Evolutionary conservation across 495 filamentous ascomycete species (phyloP), one percentile per base, ranked within the genome.

Genomic region (Endocarpon pusillum): DNA sequence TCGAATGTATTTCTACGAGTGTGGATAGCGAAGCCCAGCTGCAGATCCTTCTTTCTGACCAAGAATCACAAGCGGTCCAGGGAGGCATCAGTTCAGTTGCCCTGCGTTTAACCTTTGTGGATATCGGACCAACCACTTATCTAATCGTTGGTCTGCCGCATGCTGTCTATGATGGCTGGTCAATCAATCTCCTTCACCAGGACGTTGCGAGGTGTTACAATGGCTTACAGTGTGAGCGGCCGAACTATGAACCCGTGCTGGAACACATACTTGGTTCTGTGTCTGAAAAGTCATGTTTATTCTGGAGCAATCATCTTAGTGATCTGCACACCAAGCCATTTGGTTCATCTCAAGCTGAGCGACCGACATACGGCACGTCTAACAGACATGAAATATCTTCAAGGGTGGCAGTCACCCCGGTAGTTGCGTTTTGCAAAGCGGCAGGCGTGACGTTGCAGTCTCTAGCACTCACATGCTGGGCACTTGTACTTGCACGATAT

Each of bases 101-200:
- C 3, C 35, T 58, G 11, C 42, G 45, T 11, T 32, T 58, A 1
- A 59, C 36, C 6, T 39, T 60, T 17, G 42, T 51, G 4, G 38
- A 39, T 1, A 43, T 36, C 3, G 38, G 31, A 3, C 18, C 35
- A 8, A 36, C 45, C 10, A 46, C 31, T 1, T 73, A 75, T 41
- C 41, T 84, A 3, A 47, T 82, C 1, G 46, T 85, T 14, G 83
- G 80, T 9, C 71, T 85, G 31, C 66, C 81, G 3, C 81, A 89
- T 49, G 80, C 78, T 0, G 59, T 85, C 22, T 86, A 85, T 41
- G 81, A 89, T 46, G 81, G 81, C 6, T 76, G 67, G 59, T 83
- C 78, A 6, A 54, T 85, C 9, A 52, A 58, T 10, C 57, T 79
- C 6, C 51, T 89, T 8, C 75, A 83, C 42, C 53, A 64, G 25